phyloP scores from a whole-genome alignment of 2,329 filamentous ascomycete genomes.

The Cladosporium phlei region DNA sequence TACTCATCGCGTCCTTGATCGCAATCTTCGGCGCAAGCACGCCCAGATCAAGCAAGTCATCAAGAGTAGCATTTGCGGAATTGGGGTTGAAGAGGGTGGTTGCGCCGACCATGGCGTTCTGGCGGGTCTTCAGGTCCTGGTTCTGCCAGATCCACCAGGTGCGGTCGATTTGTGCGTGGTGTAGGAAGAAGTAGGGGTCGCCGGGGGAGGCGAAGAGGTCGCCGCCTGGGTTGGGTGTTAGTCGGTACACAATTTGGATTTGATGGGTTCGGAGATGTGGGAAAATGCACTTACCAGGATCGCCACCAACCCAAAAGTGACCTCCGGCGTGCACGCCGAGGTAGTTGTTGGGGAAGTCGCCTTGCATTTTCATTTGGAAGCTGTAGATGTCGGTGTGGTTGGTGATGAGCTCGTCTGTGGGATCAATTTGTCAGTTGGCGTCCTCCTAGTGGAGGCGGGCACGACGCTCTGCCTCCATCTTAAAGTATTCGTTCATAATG shows the following conservation, averaged over 20 bases:
- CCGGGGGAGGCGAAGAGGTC: constrained; percentile 43
- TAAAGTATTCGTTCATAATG: constrained; percentile 79
- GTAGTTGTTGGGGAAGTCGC: constrained; percentile 16
- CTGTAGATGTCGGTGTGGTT: constrained; percentile 16
- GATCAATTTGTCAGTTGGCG: neutral
- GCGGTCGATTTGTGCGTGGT: constrained; percentile 47
- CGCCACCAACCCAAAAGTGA: constrained; percentile 44
- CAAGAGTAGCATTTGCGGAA: constrained; percentile 40
- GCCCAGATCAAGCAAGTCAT: constrained; percentile 39
- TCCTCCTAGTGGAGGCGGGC: no score
- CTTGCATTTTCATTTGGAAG: constrained; percentile 28
- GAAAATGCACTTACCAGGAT: no score
- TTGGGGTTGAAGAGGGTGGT: constrained; percentile 44
- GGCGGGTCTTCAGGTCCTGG: constrained; percentile 34
- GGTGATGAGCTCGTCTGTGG: constrained; percentile 18
- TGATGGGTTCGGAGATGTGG: constrained; percentile 19
- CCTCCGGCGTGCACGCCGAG: constrained; percentile 42
- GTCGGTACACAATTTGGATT: neutral
- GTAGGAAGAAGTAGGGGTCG: constrained; percentile 46
- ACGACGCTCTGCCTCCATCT: constrained; percentile 76
- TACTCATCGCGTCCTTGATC: constrained; percentile 40
- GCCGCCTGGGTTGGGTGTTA: no score
- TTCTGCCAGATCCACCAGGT: constrained; percentile 51
- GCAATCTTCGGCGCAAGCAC: constrained; percentile 32
- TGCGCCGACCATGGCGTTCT: constrained; percentile 37